Percentiles rank a stretch among this genome's conserved stretches.
Evolutionary conservation across 2,329 filamentous ascomycete genomes (phyloP).

Genomic region (Parascedosporium putredinis): DNA sequence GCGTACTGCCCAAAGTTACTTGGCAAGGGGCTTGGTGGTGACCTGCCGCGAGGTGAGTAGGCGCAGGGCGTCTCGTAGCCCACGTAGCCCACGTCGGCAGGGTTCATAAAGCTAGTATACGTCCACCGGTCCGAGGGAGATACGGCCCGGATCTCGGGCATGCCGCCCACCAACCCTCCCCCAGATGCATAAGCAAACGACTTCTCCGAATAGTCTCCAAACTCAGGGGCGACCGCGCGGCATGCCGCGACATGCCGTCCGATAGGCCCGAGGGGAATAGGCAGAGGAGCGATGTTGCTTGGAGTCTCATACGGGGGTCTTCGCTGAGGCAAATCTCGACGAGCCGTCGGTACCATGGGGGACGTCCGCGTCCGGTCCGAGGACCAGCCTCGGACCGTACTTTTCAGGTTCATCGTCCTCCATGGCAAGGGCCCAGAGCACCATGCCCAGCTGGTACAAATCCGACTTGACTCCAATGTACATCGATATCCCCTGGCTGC

Average conservation of each 20-base stretch:
- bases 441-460: constrained; percentile 93
- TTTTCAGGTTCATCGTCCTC: constrained; percentile 84
- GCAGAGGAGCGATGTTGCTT: constrained; percentile 61
- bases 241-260: background rate
- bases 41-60: constrained; percentile 9
- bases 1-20: constrained; percentile 5
- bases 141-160: constrained; percentile 15
- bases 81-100: constrained; percentile 3
- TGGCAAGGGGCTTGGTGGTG: constrained; percentile 11
- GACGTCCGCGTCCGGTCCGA: constrained; percentile 49
- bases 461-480: constrained; percentile 98
- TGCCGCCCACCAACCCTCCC: constrained; percentile 2
- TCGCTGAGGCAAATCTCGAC: constrained; percentile 68
- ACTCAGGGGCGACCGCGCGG: background rate
- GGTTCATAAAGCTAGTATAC: constrained; percentile 7
- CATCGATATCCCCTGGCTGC: constrained; percentile 84
- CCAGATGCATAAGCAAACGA: constrained; percentile 11
- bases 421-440: constrained; percentile 82
- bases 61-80: constrained; percentile 9
- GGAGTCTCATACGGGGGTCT: constrained; percentile 59
- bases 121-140: constrained; percentile 14
- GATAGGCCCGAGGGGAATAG: constrained; percentile 47
- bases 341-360: constrained; percentile 72
- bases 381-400: constrained; percentile 49
- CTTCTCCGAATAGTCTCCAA: background rate